Percentiles rank a stretch among this genome's conserved stretches.
Conservation (phyloP, 345 rosid genomes). For the Ceriops decandra region DNA sequence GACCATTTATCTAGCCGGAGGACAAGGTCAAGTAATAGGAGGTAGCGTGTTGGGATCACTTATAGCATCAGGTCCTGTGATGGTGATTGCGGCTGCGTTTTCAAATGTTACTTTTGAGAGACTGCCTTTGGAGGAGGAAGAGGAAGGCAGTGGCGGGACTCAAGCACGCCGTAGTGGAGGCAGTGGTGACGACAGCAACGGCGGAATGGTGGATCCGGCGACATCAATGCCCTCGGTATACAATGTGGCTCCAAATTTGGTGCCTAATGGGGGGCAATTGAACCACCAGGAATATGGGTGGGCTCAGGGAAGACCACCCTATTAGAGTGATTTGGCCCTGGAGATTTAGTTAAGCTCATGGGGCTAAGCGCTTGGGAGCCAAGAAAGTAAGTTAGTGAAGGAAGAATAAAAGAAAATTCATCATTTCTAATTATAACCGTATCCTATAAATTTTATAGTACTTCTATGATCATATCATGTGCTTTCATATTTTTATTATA, state of each 20-base stretch:
- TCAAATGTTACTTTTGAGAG: conserved; percentile 29
- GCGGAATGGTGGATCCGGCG: conserved; percentile 19
- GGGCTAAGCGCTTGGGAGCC: neutral
- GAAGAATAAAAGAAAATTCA: neutral
- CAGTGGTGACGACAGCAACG: neutral
- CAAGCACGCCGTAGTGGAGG: conserved; percentile 14
- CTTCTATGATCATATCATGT: neutral
- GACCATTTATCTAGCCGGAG: conserved; percentile 28
- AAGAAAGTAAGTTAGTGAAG: conserved; percentile 7
- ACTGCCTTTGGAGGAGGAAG: conserved; percentile 25
- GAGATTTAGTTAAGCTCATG: no score
- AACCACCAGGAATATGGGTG: conserved; percentile 50
- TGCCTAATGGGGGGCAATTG: conserved; percentile 24
- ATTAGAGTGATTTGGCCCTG: conserved; percentile 1
- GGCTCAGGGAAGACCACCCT: conserved; percentile 51
- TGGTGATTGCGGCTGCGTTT: conserved; percentile 29
- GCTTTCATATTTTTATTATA: neutral
- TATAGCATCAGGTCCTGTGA: conserved; percentile 26
- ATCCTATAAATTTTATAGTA: neutral
- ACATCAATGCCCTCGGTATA: conserved; percentile 19
- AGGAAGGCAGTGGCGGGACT: conserved; percentile 16
- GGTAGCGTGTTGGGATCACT: conserved; percentile 27
- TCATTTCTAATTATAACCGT: neutral
- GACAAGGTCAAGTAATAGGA: conserved; percentile 30
- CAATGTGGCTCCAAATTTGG: conserved; percentile 21